Conservation (phyloP, 148 eudicot genomes). For the Chenopodium berlandieri region DNA sequence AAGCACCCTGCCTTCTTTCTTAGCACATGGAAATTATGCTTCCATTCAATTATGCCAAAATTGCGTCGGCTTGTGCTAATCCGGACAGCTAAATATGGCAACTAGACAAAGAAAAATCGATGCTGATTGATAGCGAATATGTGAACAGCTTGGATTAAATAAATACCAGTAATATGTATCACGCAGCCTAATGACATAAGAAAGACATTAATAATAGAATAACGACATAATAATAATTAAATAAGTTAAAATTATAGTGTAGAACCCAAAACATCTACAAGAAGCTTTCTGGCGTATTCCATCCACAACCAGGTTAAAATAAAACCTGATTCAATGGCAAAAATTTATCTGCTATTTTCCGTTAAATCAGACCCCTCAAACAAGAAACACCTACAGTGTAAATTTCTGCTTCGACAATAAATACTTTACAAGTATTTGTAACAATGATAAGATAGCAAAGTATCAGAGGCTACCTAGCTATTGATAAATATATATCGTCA, state of each 20-base stretch:
- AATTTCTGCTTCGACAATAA: slow-evolving; percentile 10
- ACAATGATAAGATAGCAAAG: neutral
- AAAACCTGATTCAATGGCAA: slow-evolving; percentile 4
- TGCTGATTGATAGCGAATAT: slow-evolving; percentile 16
- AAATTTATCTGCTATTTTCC: neutral
- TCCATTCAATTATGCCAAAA: slow-evolving; percentile 10
- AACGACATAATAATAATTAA: neutral
- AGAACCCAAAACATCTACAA: slow-evolving; percentile 12
- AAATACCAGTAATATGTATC: neutral
- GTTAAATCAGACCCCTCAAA: slow-evolving; percentile 4
- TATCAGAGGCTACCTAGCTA: slow-evolving; percentile 22
- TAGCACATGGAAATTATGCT: slow-evolving; percentile 30
- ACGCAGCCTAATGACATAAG: slow-evolving; percentile 9
- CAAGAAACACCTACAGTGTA: slow-evolving; percentile 14
- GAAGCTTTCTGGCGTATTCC: slow-evolving; percentile 4
- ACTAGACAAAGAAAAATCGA: slow-evolving; percentile 3
- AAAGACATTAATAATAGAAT: neutral
- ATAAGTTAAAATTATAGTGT: neutral
- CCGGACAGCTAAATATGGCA: slow-evolving; percentile 15
- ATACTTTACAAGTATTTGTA: slow-evolving; percentile 14
- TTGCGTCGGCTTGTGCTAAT: slow-evolving; percentile 13
- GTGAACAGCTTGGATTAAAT: slow-evolving; percentile 13
- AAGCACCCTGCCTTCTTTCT: neutral
- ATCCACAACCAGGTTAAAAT: slow-evolving; percentile 4
- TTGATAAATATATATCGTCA: neutral